Evolutionary conservation across 176 grass and related monocot genomes (phyloP), one percentile per base, ranked within the genome.

Genomic region (barley (Hordeum vulgare)): DNA sequence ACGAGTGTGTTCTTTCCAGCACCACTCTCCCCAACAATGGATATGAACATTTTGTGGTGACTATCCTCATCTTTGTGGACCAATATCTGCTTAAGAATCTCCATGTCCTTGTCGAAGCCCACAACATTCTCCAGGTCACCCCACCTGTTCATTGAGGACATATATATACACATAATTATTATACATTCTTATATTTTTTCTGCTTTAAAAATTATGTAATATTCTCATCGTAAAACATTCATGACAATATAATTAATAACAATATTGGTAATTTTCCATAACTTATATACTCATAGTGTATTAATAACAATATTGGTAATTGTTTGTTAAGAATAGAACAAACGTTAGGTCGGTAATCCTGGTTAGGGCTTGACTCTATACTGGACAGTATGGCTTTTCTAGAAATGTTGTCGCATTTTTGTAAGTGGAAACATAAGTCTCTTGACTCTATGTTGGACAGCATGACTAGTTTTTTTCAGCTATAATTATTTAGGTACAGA

Each of bases 1-100:
- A 71, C 68, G 23, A 71, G 68, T 71, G 68, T 71, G 12, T 71
- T 71, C 68, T 71, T 71, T 25, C 39, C 68, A 1, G 39, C 21
- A 44, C 68, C 68, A 71, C 39, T 71, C 39, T 71, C 68, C 39
- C 68, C 68, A 14, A 70, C 66, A 40, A 70, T 70, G 66, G 66
- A 70, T 11, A 70, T 70, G 21, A 70, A 40, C 66, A 21, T 41
- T 70, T 40, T 35, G 10, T 70, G 66, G 21, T 6, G n/a, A 36
- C 21, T 41, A 70, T 41, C 36, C 36, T 40, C 66, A 70, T 70
- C 2, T 70, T 70, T n/a, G 7, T 13, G 4, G 35, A 39, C 66
- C 66, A 41, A 11, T 36, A 70, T 70, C 1, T 36, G 36, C 13
- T 41, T 70, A 41, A 70, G 20, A 70, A 70, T 70, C 21, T 24